A percentile compares a stretch with the other conserved stretches of the same genome.
phyloP scores from a whole-genome alignment of 192 early-diverging fungal genomes.

The Phycomyces nitens region DNA sequence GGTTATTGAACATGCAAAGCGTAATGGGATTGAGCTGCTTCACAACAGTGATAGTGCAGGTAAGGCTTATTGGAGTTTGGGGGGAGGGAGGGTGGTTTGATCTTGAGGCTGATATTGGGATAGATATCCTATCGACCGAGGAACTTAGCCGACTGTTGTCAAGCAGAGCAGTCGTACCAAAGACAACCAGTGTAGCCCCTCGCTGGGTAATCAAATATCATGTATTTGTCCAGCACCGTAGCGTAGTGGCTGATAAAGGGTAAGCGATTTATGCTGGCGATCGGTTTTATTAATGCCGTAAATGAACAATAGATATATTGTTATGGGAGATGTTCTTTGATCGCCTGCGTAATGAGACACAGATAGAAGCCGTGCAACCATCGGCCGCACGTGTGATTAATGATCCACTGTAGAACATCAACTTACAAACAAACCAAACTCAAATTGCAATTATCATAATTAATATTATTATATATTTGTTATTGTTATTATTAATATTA shows the following conservation, averaged over 20 bases:
- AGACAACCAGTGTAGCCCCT: slow-evolving; percentile 18
- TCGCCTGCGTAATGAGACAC: too few species aligned
- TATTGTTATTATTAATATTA: too few species aligned
- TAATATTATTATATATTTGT: too few species aligned
- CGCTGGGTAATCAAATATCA: slow-evolving; percentile 55
- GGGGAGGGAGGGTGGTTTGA: background rate
- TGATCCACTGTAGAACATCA: too few species aligned
- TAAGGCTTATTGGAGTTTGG: slow-evolving; percentile 18
- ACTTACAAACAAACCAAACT: too few species aligned
- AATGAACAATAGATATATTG: too few species aligned
- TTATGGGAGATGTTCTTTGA: too few species aligned
- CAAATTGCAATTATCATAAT: too few species aligned
- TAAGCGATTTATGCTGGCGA: slow-evolving; percentile 15
- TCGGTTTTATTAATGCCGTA: background rate
- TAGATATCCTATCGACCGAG: slow-evolving; percentile 44
- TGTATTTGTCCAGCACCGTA: slow-evolving; percentile 42
- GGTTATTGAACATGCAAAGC: slow-evolving; percentile 42
- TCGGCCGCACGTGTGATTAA: too few species aligned
- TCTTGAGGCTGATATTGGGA: background rate
- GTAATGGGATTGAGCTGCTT: slow-evolving; percentile 40
- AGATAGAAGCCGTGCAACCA: too few species aligned
- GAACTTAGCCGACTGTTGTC: slow-evolving; percentile 38
- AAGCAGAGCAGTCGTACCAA: slow-evolving; percentile 16
- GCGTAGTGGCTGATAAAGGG: slow-evolving; percentile 51
- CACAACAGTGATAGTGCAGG: slow-evolving; percentile 44